Percentiles rank a stretch among this genome's conserved stretches.
These are phyloP conservation scores for Athelia sp. DNA, from an alignment of 1,284 basidiomycete genomes.

Conservation along the genomic window DNA sequence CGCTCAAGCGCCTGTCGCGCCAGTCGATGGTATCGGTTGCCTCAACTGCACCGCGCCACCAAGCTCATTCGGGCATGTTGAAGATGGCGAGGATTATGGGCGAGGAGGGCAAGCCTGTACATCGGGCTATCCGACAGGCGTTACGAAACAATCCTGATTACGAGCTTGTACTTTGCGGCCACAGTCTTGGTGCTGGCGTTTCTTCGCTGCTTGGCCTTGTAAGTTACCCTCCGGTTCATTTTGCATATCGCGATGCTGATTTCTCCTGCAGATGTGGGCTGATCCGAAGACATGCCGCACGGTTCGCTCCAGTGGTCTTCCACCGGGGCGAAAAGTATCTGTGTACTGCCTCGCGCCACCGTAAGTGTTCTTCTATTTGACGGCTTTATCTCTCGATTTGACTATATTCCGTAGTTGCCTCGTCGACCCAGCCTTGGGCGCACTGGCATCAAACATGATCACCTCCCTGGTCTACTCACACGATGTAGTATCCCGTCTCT, in stretches of 20 bases:
- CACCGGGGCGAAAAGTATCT: constrained; percentile 59
- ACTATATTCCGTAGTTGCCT: constrained; percentile 42
- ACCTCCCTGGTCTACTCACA: constrained; percentile 79
- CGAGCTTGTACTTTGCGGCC: constrained; percentile 74
- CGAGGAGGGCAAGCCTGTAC: constrained; percentile 68
- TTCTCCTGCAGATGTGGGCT: constrained; percentile 62
- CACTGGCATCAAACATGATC: constrained; percentile 54
- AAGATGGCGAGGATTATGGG: constrained; percentile 79
- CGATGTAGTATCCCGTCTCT: constrained; percentile 63
- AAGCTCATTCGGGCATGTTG: constrained; percentile 77
- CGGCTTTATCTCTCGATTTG: constrained; percentile 5
- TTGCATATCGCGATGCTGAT: constrained; percentile 3
- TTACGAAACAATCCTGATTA: neutral
- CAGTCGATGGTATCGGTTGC: constrained; percentile 14
- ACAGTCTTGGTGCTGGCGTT: constrained; percentile 86
- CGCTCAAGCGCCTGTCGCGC: constrained; percentile 18
- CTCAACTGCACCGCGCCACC: constrained; percentile 31
- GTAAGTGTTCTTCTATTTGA: constrained; percentile 32
- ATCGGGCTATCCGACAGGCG: constrained; percentile 68
- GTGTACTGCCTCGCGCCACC: constrained; percentile 82
- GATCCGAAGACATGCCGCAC: constrained; percentile 73
- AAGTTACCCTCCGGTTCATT: neutral
- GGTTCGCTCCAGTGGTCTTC: constrained; percentile 67
- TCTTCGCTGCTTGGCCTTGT: constrained; percentile 63
- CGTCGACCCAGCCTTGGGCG: constrained; percentile 49